Percentiles rank a stretch among this genome's conserved stretches.
phyloP scores from a whole-genome alignment of 164 flowering plant genomes.

The Santalum album region DNA sequence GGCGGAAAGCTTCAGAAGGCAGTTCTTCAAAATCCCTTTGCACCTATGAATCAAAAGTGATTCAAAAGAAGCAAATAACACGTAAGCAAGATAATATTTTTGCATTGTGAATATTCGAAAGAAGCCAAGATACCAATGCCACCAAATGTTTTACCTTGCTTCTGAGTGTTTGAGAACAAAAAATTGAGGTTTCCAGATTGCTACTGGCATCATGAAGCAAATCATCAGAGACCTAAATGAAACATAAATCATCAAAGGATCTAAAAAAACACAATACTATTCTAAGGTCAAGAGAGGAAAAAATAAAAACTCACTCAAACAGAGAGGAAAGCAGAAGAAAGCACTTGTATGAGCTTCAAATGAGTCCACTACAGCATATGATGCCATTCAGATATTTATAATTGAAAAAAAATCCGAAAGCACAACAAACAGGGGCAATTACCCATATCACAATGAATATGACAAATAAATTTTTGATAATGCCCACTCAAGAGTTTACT shows the following conservation, averaged over 20 bases:
- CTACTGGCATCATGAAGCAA: slow-evolving; percentile 87
- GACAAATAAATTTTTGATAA: too few species aligned
- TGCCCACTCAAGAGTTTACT: too few species aligned
- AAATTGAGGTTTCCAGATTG: slow-evolving; percentile 83
- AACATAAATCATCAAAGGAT: not conserved
- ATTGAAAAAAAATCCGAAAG: too few species aligned
- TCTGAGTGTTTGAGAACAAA: slow-evolving; percentile 93
- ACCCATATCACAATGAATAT: too few species aligned
- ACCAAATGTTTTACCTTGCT: slow-evolving; percentile 64
- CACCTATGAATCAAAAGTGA: slow-evolving; percentile 34
- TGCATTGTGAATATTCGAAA: not conserved
- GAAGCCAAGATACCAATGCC: not conserved
- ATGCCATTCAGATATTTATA: too few species aligned
- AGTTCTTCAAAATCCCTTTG: slow-evolving; percentile 96
- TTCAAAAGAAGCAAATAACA: too few species aligned
- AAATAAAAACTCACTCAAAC: not conserved
- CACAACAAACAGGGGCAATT: too few species aligned
- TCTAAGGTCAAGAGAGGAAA: not conserved
- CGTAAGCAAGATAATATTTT: not conserved
- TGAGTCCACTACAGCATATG: too few species aligned
- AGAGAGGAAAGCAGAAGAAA: not conserved
- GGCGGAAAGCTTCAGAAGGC: slow-evolving; percentile 92
- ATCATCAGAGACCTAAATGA: slow-evolving; percentile 80
- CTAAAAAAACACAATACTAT: not conserved
- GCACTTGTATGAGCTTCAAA: too few species aligned